Percentiles rank a stretch among this genome's conserved stretches.
Evolutionary conservation across 805 yeast species (phyloP).

Genomic region (Cyberlindnera samutprakarnensis): DNA sequence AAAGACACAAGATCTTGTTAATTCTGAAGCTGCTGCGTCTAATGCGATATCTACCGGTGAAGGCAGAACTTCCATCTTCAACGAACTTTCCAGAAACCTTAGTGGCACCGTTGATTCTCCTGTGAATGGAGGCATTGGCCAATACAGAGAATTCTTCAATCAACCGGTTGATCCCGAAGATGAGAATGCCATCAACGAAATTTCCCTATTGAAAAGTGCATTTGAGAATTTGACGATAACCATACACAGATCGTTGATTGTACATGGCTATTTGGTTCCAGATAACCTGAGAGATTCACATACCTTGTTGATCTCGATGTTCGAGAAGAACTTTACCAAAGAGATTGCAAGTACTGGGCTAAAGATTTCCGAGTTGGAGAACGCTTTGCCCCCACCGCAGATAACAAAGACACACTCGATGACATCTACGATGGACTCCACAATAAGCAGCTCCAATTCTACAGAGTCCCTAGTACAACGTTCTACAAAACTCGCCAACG

Average conservation of each 20-base stretch:
- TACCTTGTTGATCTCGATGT: slow-evolving; percentile 53
- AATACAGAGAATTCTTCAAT: slow-evolving; percentile 62
- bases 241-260: slow-evolving; percentile 53
- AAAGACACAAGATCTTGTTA: slow-evolving; percentile 67
- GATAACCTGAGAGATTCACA: slow-evolving; percentile 53
- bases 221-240: slow-evolving; percentile 65
- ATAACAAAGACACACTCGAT: slow-evolving; percentile 15
- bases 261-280: slow-evolving; percentile 63
- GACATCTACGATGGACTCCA: slow-evolving; percentile 4
- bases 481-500: background rate
- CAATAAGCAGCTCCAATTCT: background rate
- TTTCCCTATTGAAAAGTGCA: slow-evolving; percentile 29
- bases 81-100: slow-evolving; percentile 60
- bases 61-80: slow-evolving; percentile 41
- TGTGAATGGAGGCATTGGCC: slow-evolving; percentile 87
- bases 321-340: slow-evolving; percentile 54
- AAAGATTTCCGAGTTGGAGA: slow-evolving; percentile 20
- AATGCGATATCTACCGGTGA: slow-evolving; percentile 45
- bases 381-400: slow-evolving; percentile 11
- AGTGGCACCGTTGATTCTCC: slow-evolving; percentile 90
- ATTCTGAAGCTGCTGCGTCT: slow-evolving; percentile 53
- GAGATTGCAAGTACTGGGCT: slow-evolving; percentile 43
- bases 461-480: background rate
- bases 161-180: slow-evolving; percentile 25
- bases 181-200: slow-evolving; percentile 22